These are phyloP conservation scores for Dioscorea alata DNA, from an alignment of 106 monocot genomes.

Conservation along the genomic window DNA sequence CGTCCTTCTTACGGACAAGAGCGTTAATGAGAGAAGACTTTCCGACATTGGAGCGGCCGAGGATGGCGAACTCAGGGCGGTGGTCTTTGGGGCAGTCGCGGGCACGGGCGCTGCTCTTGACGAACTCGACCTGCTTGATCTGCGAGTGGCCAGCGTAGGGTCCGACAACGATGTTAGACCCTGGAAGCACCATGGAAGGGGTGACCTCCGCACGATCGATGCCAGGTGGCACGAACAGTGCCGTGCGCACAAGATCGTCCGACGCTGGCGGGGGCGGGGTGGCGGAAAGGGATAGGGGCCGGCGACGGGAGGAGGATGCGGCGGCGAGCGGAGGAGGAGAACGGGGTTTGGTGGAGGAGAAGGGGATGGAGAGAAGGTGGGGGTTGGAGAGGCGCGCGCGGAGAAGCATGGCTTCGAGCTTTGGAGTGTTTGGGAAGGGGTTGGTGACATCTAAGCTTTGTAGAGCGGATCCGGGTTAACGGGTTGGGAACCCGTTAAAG, in stretches of 20 bases:
- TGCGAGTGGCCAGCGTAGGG: slow-evolving; percentile 86
- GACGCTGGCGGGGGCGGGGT: not conserved
- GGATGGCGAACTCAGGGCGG: slow-evolving; percentile 86
- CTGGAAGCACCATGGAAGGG: slow-evolving; percentile 65
- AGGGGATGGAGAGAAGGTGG: not conserved
- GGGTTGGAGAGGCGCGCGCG: not conserved
- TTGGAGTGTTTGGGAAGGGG: not conserved
- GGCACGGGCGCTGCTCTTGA: slow-evolving; percentile 77
- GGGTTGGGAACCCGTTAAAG: not conserved
- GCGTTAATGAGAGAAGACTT: slow-evolving; percentile 94
- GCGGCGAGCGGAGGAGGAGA: not conserved
- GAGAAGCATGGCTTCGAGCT: not conserved
- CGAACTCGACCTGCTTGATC: slow-evolving; percentile 77
- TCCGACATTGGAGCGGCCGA: slow-evolving; percentile 92
- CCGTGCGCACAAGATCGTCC: slow-evolving; percentile 5
- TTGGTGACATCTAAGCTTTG: too few species aligned
- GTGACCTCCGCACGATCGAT: slow-evolving; percentile 30
- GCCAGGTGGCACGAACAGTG: slow-evolving; percentile 41
- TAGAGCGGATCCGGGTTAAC: not conserved
- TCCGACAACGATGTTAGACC: slow-evolving; percentile 90
- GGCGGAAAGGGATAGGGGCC: not conserved
- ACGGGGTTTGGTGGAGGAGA: not conserved
- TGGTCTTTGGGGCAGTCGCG: slow-evolving; percentile 80
- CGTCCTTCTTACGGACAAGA: slow-evolving; percentile 72
- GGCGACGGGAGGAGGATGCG: not conserved